Evolutionary conservation across 2,329 filamentous ascomycete genomes (phyloP).

Genomic region (Scopulariopsis brevicaulis): DNA sequence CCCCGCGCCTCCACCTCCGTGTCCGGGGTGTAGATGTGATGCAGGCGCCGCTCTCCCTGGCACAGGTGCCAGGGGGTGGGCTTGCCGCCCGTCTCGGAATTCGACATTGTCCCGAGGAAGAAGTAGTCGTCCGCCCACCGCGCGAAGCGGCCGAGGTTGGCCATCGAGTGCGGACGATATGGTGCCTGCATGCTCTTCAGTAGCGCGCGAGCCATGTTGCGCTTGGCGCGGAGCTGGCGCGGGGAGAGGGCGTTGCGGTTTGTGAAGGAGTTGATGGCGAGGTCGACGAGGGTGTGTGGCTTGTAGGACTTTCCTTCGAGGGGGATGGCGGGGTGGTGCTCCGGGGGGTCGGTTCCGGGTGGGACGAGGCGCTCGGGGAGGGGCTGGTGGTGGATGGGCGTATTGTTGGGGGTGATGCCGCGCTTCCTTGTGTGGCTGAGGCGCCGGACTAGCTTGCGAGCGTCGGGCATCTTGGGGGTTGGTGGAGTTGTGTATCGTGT

Average conservation of each 20-base stretch:
- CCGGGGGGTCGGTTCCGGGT: background rate
- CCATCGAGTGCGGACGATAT: background rate
- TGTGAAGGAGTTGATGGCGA: background rate
- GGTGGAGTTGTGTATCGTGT: background rate
- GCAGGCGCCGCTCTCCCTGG: background rate
- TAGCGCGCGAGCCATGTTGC: background rate
- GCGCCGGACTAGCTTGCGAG: background rate
- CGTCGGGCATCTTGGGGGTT: background rate
- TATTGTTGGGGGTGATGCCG: background rate
- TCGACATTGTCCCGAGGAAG: background rate
- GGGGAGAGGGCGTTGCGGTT: background rate
- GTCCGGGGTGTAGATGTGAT: background rate
- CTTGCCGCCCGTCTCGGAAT: too few species aligned
- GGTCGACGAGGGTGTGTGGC: background rate
- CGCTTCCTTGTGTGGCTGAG: background rate
- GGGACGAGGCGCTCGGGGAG: background rate
- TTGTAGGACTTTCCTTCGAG: background rate
- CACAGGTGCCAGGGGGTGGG: background rate
- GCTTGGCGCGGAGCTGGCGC: background rate
- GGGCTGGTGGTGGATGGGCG: background rate
- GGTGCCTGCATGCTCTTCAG: background rate
- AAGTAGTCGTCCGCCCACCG: background rate
- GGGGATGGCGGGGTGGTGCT: background rate
- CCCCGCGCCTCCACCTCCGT: background rate
- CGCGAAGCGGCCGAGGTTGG: background rate